Evolutionary conservation across 371 early-diverging fungal species (phyloP).

Genomic region (Globomyces sp.): DNA sequence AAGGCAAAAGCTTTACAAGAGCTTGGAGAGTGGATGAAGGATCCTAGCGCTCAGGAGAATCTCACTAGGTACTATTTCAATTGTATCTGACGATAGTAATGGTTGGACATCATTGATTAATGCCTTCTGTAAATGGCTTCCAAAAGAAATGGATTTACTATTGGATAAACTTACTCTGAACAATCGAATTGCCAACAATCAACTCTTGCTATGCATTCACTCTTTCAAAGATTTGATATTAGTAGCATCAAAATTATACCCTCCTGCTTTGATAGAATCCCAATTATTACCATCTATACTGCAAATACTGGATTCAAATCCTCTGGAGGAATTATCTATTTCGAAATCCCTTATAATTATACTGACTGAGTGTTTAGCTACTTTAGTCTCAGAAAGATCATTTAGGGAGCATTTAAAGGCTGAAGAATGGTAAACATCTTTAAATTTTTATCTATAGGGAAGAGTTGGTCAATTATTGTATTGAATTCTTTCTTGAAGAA

Average conservation of each 20-base stretch:
- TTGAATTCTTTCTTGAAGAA: slow-evolving; percentile 7
- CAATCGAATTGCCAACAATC: neutral
- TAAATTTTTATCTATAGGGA: no score
- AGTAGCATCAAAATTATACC: neutral
- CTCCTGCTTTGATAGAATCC: neutral
- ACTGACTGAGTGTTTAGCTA: neutral
- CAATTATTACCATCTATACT: slow-evolving; percentile 4
- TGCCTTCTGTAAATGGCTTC: neutral
- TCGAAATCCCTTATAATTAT: neutral
- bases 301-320: slow-evolving; percentile 2
- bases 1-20: neutral
- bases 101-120: neutral
- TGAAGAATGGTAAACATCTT: neutral
- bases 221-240: slow-evolving; percentile 6
- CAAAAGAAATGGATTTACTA: slow-evolving; percentile 2
- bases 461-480: neutral
- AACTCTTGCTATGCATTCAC: neutral
- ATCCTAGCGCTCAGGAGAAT: slow-evolving; percentile 7
- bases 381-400: neutral
- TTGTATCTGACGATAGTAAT: no score
- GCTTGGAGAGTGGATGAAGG: slow-evolving; percentile 6
- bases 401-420: slow-evolving; percentile 5
- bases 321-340: neutral
- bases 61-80: neutral
- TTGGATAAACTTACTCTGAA: neutral